Evolutionary conservation across 768 basidiomycete genomes (phyloP), one percentile per base, ranked within the genome.

Genomic region (Podaxis pistillaris): DNA sequence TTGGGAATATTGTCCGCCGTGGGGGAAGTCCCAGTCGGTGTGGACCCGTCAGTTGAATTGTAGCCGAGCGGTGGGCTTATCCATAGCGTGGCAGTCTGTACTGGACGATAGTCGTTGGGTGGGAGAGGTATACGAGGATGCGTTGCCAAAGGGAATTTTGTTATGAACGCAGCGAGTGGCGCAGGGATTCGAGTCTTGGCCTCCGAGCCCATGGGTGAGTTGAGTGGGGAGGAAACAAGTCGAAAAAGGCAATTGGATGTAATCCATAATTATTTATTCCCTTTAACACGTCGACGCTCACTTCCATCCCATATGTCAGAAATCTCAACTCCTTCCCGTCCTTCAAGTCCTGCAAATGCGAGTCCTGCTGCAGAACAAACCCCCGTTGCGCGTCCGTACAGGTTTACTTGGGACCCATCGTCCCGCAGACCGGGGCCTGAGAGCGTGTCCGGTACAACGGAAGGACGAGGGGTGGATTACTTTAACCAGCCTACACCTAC

Each of bases 331-430:
- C 79, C 84, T 13, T 88, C 88, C 24, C 78, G 88, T 60, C 84
- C 88, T 28, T 78, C 78, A 33, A 83, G 86, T 3, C 86, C 88
- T 40, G 73, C 82, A 55, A 78, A 76, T 44, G 76, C 78, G 38
- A 33, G 65, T n/a, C 44, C 44, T 19, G 19, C 44, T 22, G 81
- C 68, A 8, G 68, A 69, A 37, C 70, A 69, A 24, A 68, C 81
- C 19, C 73, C 77, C 22, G 76, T 83, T 56, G 76, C 86, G 12
- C 82, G 83, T 7, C 84, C 86, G 4, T 93, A 87, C 74, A 78
- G 90, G 66, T 91, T 93, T 75, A 86, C 82, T 41, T 93, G 89
- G 89, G 91, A 93, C 68, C 79, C 82, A 9, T 70, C 84, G 13
- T 72, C 81, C 44, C 81, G 81, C 60, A 79, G 76, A 58, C 79